These are phyloP conservation scores for Acer saccharum DNA, from an alignment of 345 rosid genomes.

Conservation along the genomic window DNA sequence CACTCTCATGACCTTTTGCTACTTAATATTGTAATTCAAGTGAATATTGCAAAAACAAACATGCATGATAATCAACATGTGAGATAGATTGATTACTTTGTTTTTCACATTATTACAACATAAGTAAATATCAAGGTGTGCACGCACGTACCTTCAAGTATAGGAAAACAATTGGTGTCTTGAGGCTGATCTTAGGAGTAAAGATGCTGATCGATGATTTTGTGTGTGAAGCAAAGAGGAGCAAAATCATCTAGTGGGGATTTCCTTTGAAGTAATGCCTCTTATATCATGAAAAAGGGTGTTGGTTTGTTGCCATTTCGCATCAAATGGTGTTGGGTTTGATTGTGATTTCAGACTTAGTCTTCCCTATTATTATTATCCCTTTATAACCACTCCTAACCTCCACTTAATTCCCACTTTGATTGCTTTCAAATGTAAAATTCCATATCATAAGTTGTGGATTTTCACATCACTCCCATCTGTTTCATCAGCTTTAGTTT, in stretches of 20 bases:
- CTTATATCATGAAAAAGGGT: neutral
- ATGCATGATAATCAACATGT: neutral
- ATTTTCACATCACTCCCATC: neutral
- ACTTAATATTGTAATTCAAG: too few relatives aligned
- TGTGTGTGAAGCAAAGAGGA: neutral
- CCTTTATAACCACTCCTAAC: neutral
- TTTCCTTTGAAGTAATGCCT: slow-evolving; percentile 24
- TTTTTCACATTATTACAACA: neutral
- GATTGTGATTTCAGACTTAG: slow-evolving; percentile 16
- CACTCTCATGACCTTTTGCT: neutral
- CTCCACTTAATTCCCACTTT: neutral
- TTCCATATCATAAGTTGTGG: neutral
- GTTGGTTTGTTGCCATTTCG: slow-evolving; percentile 30
- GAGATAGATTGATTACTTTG: neutral
- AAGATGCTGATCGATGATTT: neutral
- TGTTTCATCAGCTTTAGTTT: neutral
- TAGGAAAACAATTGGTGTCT: neutral
- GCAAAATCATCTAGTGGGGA: neutral
- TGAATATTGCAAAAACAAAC: neutral
- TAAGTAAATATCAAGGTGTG: too few relatives aligned
- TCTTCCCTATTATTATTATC: neutral
- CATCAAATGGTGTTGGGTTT: slow-evolving; percentile 32
- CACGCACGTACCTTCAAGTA: slow-evolving; percentile 1
- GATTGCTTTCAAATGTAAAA: neutral
- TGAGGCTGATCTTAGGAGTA: neutral